Base-by-base conservation (phyloP, 768 basidiomycete species). In the Auricularia heimuer region DNA sequence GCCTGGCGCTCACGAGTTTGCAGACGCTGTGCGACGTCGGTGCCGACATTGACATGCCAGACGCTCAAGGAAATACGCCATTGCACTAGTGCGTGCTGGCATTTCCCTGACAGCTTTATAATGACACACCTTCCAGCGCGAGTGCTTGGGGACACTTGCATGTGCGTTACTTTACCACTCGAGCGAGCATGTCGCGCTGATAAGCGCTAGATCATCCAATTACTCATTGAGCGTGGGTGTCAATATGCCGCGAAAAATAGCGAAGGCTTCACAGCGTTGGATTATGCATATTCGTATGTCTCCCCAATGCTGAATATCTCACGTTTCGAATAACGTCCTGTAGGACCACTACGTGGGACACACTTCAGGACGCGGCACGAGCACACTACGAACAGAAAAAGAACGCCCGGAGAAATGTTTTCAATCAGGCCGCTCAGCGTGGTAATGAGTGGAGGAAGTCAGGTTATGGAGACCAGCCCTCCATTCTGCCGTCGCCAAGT, bases 21-120 rank as follows among this genome's bases (percentile, higher is more conserved):
- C 70, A 94, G 93, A 92, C 94, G 86, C 79, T 96, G 54, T 93
- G 90, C 74, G 93, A 96, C 76, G 77, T 94, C 21, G 92, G 87
- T 4, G 95, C 94, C 34, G 95, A 97, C 76, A 81, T 89, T 68
- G 90, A 97, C 76, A 76, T 98, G 62, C 81, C 94, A 11, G 95
- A 98, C 77, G 86, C 93, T 67, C 85, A 89, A 76, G 95, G 95
- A 58, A 96, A 97, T 70, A 92, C 93, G 1, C 86, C 95, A 37
- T 77, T 98, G 64, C 95, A 98, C 75, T 94, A 94, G 93, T 95
- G 73, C 76, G 91, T 78, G 37, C 3, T 14, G 61, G 47, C 4
- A 2, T 61, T 29, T 45, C 35, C 44, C 58, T 63, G 24, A 61
- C 66, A 65, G 67, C 65, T 60, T 34, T 61, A 33, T 42, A 7